Percentiles rank a stretch among this genome's conserved stretches.
These are phyloP conservation scores for Vitis vinifera DNA, from an alignment of 164 flowering plant species.

Conservation along the genomic window ASM3070453v1 NC_081806.1:9001501-9002000, in stretches of 20 bases:
- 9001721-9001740: too few species aligned
- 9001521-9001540: too few species aligned
- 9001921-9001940: slow-evolving; percentile 91
- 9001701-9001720: neutral
- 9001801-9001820: too few species aligned
- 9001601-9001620: too few species aligned
- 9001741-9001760: neutral
- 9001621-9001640: too few species aligned
- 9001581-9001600: too few species aligned
- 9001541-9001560: too few species aligned
- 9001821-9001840: neutral
- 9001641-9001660: too few species aligned
- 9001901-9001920: slow-evolving; percentile 97
- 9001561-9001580: too few species aligned
- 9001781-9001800: neutral
- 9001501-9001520: too few species aligned
- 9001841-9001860: neutral
- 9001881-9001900: slow-evolving; percentile 62
- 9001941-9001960: slow-evolving; percentile 75
- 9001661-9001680: neutral
- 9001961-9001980: slow-evolving; percentile 90
- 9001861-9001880: neutral
- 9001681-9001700: neutral
- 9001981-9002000: slow-evolving; percentile 92
- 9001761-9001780: neutral